phyloP scores from a whole-genome alignment of 345 rosid genomes.

The Lagerstroemia speciosa region DNA sequence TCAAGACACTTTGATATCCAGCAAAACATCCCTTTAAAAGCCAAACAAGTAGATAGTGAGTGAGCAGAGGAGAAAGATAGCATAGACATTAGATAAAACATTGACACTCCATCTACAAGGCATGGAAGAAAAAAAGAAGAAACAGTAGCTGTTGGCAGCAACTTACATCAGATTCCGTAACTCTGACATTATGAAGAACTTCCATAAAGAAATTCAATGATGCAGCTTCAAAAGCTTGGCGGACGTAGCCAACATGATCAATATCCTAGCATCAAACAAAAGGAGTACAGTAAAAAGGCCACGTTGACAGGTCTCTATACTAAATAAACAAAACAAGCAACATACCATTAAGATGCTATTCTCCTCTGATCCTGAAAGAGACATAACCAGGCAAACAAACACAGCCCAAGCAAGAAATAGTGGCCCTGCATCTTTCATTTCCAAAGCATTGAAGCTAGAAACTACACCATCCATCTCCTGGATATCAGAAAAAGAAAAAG shows the following conservation, averaged over 20 bases:
- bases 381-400: conserved; percentile 71
- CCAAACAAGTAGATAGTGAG: not conserved
- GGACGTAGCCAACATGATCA: conserved; percentile 73
- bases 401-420: conserved; percentile 89
- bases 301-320: not conserved
- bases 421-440: conserved; percentile 67
- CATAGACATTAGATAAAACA: not conserved
- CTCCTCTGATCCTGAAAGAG: conserved; percentile 71
- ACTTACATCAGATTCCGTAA: conserved; percentile 73
- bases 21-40: conserved; percentile 56
- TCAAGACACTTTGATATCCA: conserved; percentile 76
- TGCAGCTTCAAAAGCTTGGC: conserved; percentile 81
- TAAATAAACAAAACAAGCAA: conserved; percentile 6
- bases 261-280: conserved; percentile 49
- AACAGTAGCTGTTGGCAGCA: conserved; percentile 7
- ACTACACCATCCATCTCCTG: conserved; percentile 83
- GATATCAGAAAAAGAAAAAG: conserved; percentile 56
- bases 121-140: conserved; percentile 1
- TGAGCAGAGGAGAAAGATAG: not conserved
- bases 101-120: not conserved
- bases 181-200: conserved; percentile 57
- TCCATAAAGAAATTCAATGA: conserved; percentile 62
- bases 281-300: not conserved
- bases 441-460: conserved; percentile 53
- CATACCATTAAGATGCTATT: conserved; percentile 50